Evolutionary conservation across 257 asterid genomes (phyloP).

Genomic region (Fraxinus quadrangulata): DNA sequence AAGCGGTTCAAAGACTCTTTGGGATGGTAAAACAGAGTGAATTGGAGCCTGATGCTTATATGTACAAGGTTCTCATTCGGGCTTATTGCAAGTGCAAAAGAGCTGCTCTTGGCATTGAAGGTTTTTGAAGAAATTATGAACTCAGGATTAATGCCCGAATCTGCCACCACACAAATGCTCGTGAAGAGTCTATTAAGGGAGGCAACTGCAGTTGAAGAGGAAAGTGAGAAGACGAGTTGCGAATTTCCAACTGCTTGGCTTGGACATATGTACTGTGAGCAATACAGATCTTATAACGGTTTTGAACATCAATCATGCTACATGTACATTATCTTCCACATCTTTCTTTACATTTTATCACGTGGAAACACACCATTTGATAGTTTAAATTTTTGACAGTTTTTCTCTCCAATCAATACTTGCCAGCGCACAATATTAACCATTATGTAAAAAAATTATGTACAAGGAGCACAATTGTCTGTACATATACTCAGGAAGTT

Average conservation of each 20-base stretch:
- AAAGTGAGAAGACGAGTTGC: conserved; percentile 46
- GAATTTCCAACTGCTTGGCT: conserved; percentile 62
- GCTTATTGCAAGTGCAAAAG: conserved; percentile 88
- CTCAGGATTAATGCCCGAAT: conserved; percentile 56
- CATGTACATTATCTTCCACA: no score
- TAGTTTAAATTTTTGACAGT: no score
- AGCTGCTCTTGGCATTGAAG: conserved; percentile 87
- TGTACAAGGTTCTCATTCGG: conserved; percentile 78
- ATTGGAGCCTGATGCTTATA: conserved; percentile 78
- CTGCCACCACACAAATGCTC: conserved; percentile 59
- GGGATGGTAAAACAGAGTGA: conserved; percentile 78
- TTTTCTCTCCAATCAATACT: no score
- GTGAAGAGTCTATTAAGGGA: conserved; percentile 83
- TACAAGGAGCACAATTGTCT: no score
- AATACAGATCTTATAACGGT: conserved; percentile 58
- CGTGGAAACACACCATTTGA: no score
- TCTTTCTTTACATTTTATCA: no score
- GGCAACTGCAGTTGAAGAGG: conserved; percentile 87
- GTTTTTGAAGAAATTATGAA: conserved; percentile 76
- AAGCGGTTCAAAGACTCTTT: conserved; percentile 75
- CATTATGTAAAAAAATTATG: no score
- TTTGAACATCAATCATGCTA: conserved; percentile 27
- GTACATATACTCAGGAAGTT: conserved; percentile 46
- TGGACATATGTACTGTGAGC: conserved; percentile 73
- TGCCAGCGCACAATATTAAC: no score